Evolutionary conservation across 2,329 filamentous ascomycete genomes (phyloP), one percentile per base, ranked within the genome.

Genomic region (Trichophaea hybrida): DNA sequence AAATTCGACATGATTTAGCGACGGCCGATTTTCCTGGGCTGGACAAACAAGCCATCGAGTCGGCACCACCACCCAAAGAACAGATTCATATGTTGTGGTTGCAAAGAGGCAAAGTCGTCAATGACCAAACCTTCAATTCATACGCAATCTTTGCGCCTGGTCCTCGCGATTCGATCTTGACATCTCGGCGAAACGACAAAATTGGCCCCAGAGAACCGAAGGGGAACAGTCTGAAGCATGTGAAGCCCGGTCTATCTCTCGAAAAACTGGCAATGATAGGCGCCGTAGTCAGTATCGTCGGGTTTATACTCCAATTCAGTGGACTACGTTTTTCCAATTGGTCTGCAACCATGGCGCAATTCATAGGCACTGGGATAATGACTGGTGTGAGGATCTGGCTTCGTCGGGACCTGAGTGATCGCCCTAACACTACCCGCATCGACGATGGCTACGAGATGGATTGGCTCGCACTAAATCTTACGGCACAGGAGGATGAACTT

Each of bases 381-480:
- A 65, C 64, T 5, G 35, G 37, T n/a, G 31, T 70, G 5, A 65
- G 70, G 31, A 65, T 67, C 5, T 62, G 35, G 17, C 60, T 69
- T 37, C 67, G 69, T 31, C 66, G 68, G 4, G 59, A 56, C 2
- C 65, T 70, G 7, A 60, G 61, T 13, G 38, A 54, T 43, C 48
- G 24, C 31, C 66, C 64, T 2, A 51, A 55, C 57, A 6, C 32
- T 57, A n/a, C 35, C 31, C 3, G 37, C n/a, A n/a, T 68, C 1
- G 43, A 58, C 1, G 31, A 55, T 4, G 61, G 56, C 1, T 64
- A 63, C 53, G 69, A 71, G 48, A 61, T 71, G 1, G 69, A 70
- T 32, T 70, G 69, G 70, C 59, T 70, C 6, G 66, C 68, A 7
- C 59, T 64, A 17, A 57, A 61, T 24, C 15, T 68, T 17, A 60